Base-by-base conservation (phyloP, 371 early-diverging fungal genomes). In the Rhizopus stolonifer region DNA sequence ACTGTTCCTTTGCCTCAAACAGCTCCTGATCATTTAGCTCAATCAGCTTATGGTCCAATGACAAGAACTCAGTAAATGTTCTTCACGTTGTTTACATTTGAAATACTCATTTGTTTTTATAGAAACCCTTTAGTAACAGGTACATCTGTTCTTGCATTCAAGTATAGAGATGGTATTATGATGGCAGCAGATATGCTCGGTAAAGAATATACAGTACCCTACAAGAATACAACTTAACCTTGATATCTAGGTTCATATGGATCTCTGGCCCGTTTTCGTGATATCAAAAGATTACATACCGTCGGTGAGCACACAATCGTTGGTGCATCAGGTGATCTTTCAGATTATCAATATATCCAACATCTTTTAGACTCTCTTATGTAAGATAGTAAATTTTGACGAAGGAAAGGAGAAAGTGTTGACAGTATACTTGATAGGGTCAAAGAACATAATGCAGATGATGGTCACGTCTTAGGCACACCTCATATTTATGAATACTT, bases 141-240 rank as follows among this genome's bases (percentile, higher is more conserved):
- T 65, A 95, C 96, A n/a, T 96, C 98, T 24, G 91, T 97, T 33
- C 68, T 98, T 42, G 99, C 89, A 38, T 76, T 99, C 71, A 92
- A 91, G 72, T 99, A 90, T 83, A 96, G 92, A 71, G 96, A 95
- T 61, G 99, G 99, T 54, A 82, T 99, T 46, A 95, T 99, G 89
- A 85, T 98, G 80, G 94, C 96, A 10, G 93, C 98, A 11, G 99
- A 99, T 71, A 92, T 89, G 68, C 81, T 96, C 39, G 93, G 91
- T 90, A 52, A 49, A 13, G 15, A 19, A 17, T n/a, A 25, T 36
- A 18, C 1, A 0, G n/a, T n/a, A n/a, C n/a, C 29, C 3, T 6
- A 29, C 31, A 10, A 13, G 45, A 15, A 24, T 22, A 32, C 22
- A 57, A 25, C 24, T 46, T 18, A 44, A 15, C 14, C 4, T 52